Conservation (phyloP, 2,329 filamentous ascomycete species). For the Chrysoporthe puriensis region DNA sequence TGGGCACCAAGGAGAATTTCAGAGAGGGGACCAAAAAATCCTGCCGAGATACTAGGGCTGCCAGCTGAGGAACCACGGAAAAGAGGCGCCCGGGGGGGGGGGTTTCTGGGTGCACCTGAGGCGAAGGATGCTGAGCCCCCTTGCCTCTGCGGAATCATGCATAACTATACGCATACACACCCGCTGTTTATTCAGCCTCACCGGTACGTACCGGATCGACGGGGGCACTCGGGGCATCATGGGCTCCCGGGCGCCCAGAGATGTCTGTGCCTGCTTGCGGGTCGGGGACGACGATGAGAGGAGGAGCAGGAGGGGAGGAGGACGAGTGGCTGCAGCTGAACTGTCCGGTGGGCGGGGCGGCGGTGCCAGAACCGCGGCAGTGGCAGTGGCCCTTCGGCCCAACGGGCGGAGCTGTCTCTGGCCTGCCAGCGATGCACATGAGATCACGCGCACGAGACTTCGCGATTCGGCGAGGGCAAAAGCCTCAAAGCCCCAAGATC, state of each 20-base stretch:
- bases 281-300: conserved; percentile 5
- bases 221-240: neutral
- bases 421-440: neutral
- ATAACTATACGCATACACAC: conserved; percentile 14
- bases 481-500: no score
- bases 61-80: neutral
- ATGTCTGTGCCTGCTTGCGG: conserved; percentile 5
- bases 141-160: conserved; percentile 6
- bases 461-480: neutral
- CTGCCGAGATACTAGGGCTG: neutral
- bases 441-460: conserved; percentile 2
- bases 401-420: conserved; percentile 1
- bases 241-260: neutral
- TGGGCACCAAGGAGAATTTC: neutral
- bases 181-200: conserved; percentile 16
- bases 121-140: neutral
- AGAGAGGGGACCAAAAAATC: neutral
- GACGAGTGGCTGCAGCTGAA: conserved; percentile 8
- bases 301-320: conserved; percentile 13
- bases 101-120: neutral
- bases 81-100: neutral
- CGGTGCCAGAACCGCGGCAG: conserved; percentile 3
- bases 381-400: conserved; percentile 7
- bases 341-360: conserved; percentile 1
- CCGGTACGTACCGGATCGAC: conserved; percentile 7